These are phyloP conservation scores for Heliosperma pusillum DNA, from an alignment of 148 eudicot species.

Conservation along the genomic window DNA sequence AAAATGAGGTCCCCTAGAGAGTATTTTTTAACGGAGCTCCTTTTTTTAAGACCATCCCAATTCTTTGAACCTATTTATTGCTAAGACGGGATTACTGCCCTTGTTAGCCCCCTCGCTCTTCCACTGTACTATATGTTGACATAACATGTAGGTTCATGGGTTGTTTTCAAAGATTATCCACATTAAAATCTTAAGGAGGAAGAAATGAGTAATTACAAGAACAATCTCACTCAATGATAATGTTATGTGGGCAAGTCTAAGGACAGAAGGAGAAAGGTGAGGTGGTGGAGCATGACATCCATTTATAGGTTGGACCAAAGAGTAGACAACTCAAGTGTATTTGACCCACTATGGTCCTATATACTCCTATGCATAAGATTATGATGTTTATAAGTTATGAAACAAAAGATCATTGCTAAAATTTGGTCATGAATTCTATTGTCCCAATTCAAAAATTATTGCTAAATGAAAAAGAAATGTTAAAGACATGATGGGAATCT, in stretches of 20 bases:
- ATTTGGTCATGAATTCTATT: slow-evolving; percentile 21
- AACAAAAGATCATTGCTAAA: too few species aligned
- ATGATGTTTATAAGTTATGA: slow-evolving; percentile 29
- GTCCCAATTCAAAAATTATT: background rate
- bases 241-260: slow-evolving; percentile 19
- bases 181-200: background rate
- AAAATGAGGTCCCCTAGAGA: too few species aligned
- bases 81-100: too few species aligned
- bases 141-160: background rate
- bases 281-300: slow-evolving; percentile 18
- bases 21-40: too few species aligned
- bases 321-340: slow-evolving; percentile 28
- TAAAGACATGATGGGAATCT: slow-evolving; percentile 6
- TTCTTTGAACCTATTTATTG: too few species aligned
- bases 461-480: background rate
- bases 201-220: background rate
- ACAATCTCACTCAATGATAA: slow-evolving; percentile 5
- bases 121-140: too few species aligned
- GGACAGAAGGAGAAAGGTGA: slow-evolving; percentile 12
- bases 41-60: too few species aligned
- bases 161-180: background rate
- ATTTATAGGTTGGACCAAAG: slow-evolving; percentile 19
- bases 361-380: slow-evolving; percentile 18
- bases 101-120: too few species aligned
- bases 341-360: slow-evolving; percentile 28